Evolutionary conservation across 208 protist species (phyloP).

Genomic region (Wallacemonas collosoma): DNA sequence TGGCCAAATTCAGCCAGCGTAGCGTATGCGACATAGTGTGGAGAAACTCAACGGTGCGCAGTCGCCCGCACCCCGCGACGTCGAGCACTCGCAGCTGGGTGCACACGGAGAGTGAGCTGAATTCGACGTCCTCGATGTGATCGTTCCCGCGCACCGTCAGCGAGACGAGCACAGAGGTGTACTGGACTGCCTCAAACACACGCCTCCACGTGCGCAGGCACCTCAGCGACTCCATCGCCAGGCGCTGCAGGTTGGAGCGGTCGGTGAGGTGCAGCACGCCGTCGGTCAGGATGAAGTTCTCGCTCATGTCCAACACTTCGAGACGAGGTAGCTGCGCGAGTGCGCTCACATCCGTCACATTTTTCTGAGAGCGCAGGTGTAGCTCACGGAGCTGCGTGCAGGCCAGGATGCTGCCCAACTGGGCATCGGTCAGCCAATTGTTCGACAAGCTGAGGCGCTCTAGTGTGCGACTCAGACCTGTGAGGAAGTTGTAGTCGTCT

Average conservation of each 20-base stretch:
- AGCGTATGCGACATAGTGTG: conserved; percentile 17
- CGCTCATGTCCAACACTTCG: conserved; percentile 50
- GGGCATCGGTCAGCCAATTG: conserved; percentile 52
- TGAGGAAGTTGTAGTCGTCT: conserved; percentile 53
- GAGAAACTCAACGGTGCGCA: conserved; percentile 30
- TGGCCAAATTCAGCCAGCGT: conserved; percentile 46
- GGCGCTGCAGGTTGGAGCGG: conserved; percentile 11
- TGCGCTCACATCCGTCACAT: conserved; percentile 41
- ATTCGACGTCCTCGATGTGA: conserved; percentile 6
- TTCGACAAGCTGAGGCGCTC: conserved; percentile 46
- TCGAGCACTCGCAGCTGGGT: conserved; percentile 30
- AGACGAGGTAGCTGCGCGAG: conserved; percentile 45
- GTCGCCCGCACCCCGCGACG: conserved; percentile 29
- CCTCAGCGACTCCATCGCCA: conserved; percentile 8
- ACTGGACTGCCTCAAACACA: conserved; percentile 7
- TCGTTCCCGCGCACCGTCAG: conserved; percentile 18
- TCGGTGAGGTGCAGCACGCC: conserved; percentile 23
- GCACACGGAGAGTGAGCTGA: conserved; percentile 3
- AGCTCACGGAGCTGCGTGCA: conserved; percentile 57
- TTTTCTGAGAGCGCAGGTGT: conserved; percentile 54
- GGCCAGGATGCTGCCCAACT: conserved; percentile 45
- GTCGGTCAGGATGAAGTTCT: conserved; percentile 46
- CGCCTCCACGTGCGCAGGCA: conserved; percentile 12
- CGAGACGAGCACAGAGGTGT: conserved; percentile 18
- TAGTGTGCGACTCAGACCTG: conserved; percentile 27